Percentiles rank a stretch among this genome's conserved stretches.
phyloP scores from a whole-genome alignment of 1,284 basidiomycete species.

The Ustilago hordei region DNA sequence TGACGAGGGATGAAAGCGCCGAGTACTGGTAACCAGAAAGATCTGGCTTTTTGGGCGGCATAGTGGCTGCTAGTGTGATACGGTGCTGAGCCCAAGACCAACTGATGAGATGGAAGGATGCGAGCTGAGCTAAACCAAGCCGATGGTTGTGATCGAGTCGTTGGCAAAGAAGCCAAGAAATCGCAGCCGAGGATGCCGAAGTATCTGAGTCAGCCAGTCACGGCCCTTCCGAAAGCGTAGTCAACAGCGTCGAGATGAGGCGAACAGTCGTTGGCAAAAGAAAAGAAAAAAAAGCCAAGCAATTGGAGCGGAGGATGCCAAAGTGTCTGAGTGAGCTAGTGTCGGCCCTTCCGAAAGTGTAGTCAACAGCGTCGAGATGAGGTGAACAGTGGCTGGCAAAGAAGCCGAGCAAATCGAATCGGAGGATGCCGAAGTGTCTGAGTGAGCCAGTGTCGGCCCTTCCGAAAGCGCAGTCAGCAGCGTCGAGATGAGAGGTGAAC shows the following conservation, averaged over 20 bases:
- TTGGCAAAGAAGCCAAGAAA: not conserved
- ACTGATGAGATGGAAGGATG: not conserved
- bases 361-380: too few species aligned
- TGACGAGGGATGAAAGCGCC: conserved; percentile 67
- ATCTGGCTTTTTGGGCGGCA: conserved; percentile 68
- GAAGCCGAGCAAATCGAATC: too few species aligned
- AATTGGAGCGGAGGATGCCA: too few species aligned
- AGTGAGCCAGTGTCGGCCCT: too few species aligned
- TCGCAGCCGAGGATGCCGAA: not conserved
- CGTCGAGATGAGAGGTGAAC: too few species aligned
- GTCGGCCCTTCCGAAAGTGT: too few species aligned
- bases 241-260: not conserved
- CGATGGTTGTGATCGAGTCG: not conserved
- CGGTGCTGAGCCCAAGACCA: not conserved
- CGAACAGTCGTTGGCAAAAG: too few species aligned
- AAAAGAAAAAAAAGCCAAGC: too few species aligned
- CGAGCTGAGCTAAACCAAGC: not conserved
- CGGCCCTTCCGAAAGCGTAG: not conserved
- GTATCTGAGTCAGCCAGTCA: not conserved
- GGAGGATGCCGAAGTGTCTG: too few species aligned
- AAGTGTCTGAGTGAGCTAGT: too few species aligned
- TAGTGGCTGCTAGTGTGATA: conserved; percentile 16
- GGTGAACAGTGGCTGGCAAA: too few species aligned
- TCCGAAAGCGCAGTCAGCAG: too few species aligned
- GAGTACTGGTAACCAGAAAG: conserved; percentile 69